These are phyloP conservation scores for Colletotrichum eleusines DNA, from an alignment of 2,329 filamentous ascomycete species.

Conservation along the genomic window DNA sequence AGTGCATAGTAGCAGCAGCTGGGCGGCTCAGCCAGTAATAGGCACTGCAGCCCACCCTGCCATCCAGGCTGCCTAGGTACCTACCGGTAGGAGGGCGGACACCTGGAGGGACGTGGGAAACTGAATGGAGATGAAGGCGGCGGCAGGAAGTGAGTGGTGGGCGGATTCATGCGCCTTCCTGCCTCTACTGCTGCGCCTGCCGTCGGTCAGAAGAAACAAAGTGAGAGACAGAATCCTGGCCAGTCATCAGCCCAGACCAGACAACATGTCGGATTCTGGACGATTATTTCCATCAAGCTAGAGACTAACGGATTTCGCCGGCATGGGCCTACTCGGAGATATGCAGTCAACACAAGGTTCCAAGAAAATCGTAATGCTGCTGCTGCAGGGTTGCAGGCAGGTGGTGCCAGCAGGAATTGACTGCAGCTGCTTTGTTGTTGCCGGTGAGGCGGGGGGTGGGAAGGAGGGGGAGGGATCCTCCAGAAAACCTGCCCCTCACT, in stretches of 20 bases:
- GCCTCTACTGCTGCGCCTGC: constrained; percentile 11
- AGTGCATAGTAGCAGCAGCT: constrained; percentile 7
- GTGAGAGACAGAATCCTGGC: constrained; percentile 4
- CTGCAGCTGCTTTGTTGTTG: constrained; percentile 29
- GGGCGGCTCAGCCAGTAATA: constrained; percentile 33
- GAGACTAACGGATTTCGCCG: constrained; percentile 12
- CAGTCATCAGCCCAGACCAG: constrained; percentile 4
- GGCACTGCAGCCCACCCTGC: constrained; percentile 29
- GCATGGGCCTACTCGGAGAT: constrained; percentile 1
- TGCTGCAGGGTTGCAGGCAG: constrained; percentile 8
- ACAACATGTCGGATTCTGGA: constrained; percentile 7
- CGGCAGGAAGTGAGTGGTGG: constrained; percentile 10
- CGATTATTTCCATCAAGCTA: constrained; percentile 1
- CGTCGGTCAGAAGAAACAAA: not conserved
- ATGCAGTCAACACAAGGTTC: constrained; percentile 23
- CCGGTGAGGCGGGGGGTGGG: constrained; percentile 33
- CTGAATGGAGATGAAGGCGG: not conserved
- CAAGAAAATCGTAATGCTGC: constrained; percentile 3
- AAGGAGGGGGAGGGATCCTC: not conserved
- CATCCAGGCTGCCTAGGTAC: not conserved
- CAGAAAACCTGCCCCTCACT: constrained; percentile 34
- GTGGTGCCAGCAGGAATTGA: constrained; percentile 16
- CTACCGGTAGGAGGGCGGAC: too few species aligned
- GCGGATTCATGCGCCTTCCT: not conserved
- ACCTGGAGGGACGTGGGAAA: not conserved